Percentiles rank a stretch among this genome's conserved stretches.
Evolutionary conservation across 495 filamentous ascomycete genomes (phyloP).

Genomic region (Neurospora hispaniola): DNA sequence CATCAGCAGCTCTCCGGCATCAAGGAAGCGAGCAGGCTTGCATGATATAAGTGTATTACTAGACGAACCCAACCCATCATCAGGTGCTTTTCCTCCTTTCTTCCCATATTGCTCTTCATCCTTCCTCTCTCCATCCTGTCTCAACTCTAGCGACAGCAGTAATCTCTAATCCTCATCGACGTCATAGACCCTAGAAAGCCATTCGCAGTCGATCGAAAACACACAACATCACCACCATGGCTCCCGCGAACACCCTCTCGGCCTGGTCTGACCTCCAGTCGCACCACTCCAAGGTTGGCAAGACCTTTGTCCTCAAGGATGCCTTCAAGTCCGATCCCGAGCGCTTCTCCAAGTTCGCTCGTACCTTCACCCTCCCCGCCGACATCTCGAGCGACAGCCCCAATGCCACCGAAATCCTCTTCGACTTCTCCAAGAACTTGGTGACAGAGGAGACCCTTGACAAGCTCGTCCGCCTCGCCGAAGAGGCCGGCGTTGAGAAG

Average conservation of each 20-base stretch:
- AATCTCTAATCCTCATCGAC: background rate
- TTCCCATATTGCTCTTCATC: background rate
- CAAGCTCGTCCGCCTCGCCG: slow-evolving; percentile 75
- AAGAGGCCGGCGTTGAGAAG: slow-evolving; percentile 83
- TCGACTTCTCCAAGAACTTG: slow-evolving; percentile 99
- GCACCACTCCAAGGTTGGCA: slow-evolving; percentile 74
- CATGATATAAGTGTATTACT: background rate
- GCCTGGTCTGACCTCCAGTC: slow-evolving; percentile 83
- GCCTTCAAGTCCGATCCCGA: slow-evolving; percentile 79
- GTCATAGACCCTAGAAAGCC: background rate
- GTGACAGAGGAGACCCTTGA: slow-evolving; percentile 85
- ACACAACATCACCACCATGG: slow-evolving; percentile 25
- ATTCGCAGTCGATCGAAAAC: background rate
- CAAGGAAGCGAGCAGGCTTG: background rate
- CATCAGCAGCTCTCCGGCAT: background rate
- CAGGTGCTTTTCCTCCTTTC: background rate
- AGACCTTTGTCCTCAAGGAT: slow-evolving; percentile 84
- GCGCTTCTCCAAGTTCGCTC: slow-evolving; percentile 85
- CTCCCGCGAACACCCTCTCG: slow-evolving; percentile 67
- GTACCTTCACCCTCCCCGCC: slow-evolving; percentile 67
- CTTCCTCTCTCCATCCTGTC: background rate
- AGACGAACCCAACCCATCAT: background rate
- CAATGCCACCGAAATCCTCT: slow-evolving; percentile 62
- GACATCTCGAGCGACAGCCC: slow-evolving; percentile 42
- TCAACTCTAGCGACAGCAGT: background rate